A percentile compares a stretch with the other conserved stretches of the same genome.
phyloP scores from a whole-genome alignment of 331 rosid species.

The Phaseolus coccineus region DNA sequence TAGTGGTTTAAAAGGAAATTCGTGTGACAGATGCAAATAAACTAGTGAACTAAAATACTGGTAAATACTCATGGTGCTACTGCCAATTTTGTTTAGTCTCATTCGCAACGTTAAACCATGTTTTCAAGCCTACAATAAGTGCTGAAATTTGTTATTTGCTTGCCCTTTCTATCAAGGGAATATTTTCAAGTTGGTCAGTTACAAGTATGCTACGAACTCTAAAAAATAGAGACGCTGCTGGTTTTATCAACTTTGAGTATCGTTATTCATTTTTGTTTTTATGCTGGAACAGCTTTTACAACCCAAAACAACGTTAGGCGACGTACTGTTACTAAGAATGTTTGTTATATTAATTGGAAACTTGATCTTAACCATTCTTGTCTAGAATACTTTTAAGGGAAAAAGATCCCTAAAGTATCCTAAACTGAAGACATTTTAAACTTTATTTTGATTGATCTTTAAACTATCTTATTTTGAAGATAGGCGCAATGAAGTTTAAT shows the following conservation, averaged over 20 bases:
- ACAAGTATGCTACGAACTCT: not conserved
- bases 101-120: constrained; percentile 25
- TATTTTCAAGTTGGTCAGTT: not conserved
- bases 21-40: constrained; percentile 42
- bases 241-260: not conserved
- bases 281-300: not conserved
- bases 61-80: constrained; percentile 32
- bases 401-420: too few species aligned
- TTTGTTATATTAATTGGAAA: too few species aligned
- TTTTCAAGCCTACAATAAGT: constrained; percentile 27
- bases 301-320: not conserved
- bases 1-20: constrained; percentile 41
- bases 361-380: too few species aligned
- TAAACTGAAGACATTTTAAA: too few species aligned
- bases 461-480: too few species aligned
- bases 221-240: not conserved
- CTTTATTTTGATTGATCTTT: too few species aligned
- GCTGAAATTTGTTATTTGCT: constrained; percentile 4
- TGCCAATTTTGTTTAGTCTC: constrained; percentile 42
- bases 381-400: too few species aligned
- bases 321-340: too few species aligned
- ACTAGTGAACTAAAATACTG: constrained; percentile 44
- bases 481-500: too few species aligned
- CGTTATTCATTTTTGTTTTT: not conserved
- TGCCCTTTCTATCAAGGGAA: not conserved